Evolutionary conservation across 2,329 filamentous ascomycete species (phyloP).

Genomic region (Atkinsonella texensis): DNA sequence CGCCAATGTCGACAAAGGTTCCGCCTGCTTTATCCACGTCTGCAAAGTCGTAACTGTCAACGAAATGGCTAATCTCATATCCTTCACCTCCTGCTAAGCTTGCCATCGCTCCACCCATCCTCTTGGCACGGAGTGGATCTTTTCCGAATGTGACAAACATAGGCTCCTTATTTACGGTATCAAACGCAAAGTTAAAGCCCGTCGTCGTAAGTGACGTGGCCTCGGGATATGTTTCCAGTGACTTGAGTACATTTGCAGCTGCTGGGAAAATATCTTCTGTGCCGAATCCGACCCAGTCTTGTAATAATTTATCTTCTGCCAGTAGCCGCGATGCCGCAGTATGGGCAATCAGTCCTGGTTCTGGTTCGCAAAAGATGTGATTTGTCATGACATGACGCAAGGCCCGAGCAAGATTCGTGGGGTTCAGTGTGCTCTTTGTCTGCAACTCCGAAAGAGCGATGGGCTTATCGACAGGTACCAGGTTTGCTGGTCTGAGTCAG

Average conservation of each 20-base stretch:
- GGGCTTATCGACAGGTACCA: slow-evolving; percentile 34
- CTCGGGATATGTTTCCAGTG: slow-evolving; percentile 31
- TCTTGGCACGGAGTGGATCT: slow-evolving; percentile 31
- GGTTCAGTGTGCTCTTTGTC: slow-evolving; percentile 31
- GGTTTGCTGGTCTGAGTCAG: slow-evolving; percentile 25
- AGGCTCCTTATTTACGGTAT: slow-evolving; percentile 36
- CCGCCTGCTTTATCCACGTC: slow-evolving; percentile 31
- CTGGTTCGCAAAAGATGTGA: slow-evolving; percentile 40
- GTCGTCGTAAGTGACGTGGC: slow-evolving; percentile 35
- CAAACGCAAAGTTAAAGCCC: slow-evolving; percentile 39
- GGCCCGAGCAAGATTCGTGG: slow-evolving; percentile 37
- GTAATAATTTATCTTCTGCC: slow-evolving; percentile 33
- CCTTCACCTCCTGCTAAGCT: slow-evolving; percentile 43
- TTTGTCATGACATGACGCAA: slow-evolving; percentile 47
- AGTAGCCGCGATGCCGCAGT: slow-evolving; percentile 41
- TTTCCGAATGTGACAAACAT: slow-evolving; percentile 43
- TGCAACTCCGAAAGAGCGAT: slow-evolving; percentile 35
- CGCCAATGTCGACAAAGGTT: slow-evolving; percentile 46
- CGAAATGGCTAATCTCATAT: slow-evolving; percentile 40
- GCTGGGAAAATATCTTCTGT: slow-evolving; percentile 41
- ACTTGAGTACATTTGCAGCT: slow-evolving; percentile 31
- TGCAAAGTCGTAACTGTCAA: slow-evolving; percentile 41
- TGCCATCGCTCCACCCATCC: slow-evolving; percentile 43
- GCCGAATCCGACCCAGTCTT: slow-evolving; percentile 44
- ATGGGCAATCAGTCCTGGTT: slow-evolving; percentile 39